Evolutionary conservation across 2,329 filamentous ascomycete species (phyloP), one percentile per base, ranked within the genome.

Genomic region (Hymenoscyphus fraxineus): DNA sequence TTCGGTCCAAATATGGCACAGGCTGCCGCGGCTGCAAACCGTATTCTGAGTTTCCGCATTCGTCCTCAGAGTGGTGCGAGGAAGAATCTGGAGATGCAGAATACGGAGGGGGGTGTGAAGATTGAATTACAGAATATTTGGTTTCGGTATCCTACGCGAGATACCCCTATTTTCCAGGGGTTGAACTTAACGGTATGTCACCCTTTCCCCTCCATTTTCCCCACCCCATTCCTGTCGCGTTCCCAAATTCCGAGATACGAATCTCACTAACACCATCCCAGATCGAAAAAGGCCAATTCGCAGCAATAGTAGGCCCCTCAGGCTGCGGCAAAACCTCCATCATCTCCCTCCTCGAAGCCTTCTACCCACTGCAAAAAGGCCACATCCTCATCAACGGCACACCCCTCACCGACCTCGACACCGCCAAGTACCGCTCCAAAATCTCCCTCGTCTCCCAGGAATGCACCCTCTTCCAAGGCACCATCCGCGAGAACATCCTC

Each of bases 401-500:
- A 60, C 82, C 88, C 69, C 85, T 93, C 55, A 75, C 78, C 0
- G 73, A 80, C 0, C 74, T 92, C 61, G 84, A 88, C 63, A 80
- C 89, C 0, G 81, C 81, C 65, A 77, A 82, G 19, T 92, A 92
- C 73, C 84, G 90, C 51, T 80, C 81, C 63, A 77, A 85, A 41
- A 80, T 93, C 13, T 88, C 88, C 1, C 82, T 93, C 0, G 90
- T 93, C 0, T 86, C 88, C 3, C 90, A 93, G 75, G 90, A 93
- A 73, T 83, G 90, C 9, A 88, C 87, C 0, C 80, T 93, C 72
- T 73, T 73, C 31, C 86, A 88, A 74, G 82, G 83, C 13, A 86
- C 85, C 0, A 81, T 92, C 22, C 82, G 85, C 19, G 89, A 93
- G 66, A 92, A 92, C 69, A 85, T 92, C 61, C 75, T 88, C 1